Percentiles rank a stretch among this genome's conserved stretches.
Conservation (phyloP, 441 rosid genomes). For the Gossypium schwendimanii region DNA sequence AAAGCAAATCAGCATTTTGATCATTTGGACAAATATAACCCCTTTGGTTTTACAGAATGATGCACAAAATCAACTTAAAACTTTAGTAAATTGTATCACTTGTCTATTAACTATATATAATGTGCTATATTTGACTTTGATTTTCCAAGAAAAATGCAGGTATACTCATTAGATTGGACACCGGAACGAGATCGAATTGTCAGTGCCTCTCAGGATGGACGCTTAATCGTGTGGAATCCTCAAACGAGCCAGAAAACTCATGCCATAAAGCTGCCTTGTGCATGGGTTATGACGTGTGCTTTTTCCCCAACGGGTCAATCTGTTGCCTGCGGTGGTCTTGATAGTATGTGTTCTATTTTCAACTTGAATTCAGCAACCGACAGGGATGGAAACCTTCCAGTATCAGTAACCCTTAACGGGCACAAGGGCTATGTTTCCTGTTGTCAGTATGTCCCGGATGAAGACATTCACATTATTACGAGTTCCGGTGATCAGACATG, state of each 20-base stretch:
- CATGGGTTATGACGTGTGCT: constrained; percentile 98
- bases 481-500: constrained; percentile 92
- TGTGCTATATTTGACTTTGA: constrained; percentile 9
- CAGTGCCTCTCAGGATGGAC: constrained; percentile 94
- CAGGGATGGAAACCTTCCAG: constrained; percentile 73
- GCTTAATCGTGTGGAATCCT: constrained; percentile 93
- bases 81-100: background rate
- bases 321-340: constrained; percentile 97
- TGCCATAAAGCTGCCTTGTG: constrained; percentile 89
- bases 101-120: background rate
- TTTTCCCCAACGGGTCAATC: constrained; percentile 89
- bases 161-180: constrained; percentile 90
- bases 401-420: constrained; percentile 74
- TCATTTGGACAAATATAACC: background rate
- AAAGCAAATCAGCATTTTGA: background rate
- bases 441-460: constrained; percentile 90
- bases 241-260: constrained; percentile 94
- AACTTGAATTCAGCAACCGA: constrained; percentile 78
- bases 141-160: constrained; percentile 34
- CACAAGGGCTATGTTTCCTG: constrained; percentile 85
- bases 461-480: constrained; percentile 76
- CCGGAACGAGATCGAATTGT: constrained; percentile 78
- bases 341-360: constrained; percentile 84
- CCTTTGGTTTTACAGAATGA: background rate
- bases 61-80: background rate